Evolutionary conservation across 257 asterid species (phyloP).

Genomic region (Solanum piurae): DNA sequence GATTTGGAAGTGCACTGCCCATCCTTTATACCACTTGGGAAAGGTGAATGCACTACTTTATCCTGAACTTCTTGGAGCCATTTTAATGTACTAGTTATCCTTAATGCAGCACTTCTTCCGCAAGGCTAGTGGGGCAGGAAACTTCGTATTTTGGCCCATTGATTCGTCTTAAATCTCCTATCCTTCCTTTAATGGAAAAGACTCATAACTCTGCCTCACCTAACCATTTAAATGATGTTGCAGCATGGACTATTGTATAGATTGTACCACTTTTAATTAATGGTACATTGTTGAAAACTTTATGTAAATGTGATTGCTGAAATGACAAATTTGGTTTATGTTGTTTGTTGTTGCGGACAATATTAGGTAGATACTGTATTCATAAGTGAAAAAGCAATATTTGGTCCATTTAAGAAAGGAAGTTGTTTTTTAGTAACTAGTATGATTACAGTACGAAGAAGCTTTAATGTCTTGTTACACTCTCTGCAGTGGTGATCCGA

Average conservation of each 20-base stretch:
- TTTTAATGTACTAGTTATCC: background rate
- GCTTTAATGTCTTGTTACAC: background rate
- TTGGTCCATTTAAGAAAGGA: background rate
- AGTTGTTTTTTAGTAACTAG: background rate
- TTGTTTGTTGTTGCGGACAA: background rate
- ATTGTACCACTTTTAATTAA: conserved; percentile 19
- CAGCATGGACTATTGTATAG: conserved; percentile 35
- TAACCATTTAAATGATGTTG: conserved; percentile 34
- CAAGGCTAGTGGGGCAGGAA: background rate
- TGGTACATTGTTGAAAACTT: background rate
- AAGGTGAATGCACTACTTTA: conserved; percentile 3
- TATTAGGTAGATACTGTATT: background rate
- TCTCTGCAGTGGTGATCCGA: conserved; percentile 77
- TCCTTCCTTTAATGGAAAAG: conserved; percentile 43
- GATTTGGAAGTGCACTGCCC: conserved; percentile 10
- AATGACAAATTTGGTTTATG: background rate
- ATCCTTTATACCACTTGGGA: background rate
- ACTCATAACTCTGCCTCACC: conserved; percentile 34
- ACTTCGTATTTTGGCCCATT: background rate
- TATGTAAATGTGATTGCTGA: background rate
- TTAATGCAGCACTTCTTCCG: background rate
- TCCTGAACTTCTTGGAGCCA: background rate
- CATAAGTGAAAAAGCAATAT: background rate
- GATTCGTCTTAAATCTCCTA: conserved; percentile 38
- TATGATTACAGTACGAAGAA: background rate